Evolutionary conservation across 805 yeast genomes (phyloP), one percentile per base, ranked within the genome.

Genomic region (Saccharomycopsis sp.): DNA sequence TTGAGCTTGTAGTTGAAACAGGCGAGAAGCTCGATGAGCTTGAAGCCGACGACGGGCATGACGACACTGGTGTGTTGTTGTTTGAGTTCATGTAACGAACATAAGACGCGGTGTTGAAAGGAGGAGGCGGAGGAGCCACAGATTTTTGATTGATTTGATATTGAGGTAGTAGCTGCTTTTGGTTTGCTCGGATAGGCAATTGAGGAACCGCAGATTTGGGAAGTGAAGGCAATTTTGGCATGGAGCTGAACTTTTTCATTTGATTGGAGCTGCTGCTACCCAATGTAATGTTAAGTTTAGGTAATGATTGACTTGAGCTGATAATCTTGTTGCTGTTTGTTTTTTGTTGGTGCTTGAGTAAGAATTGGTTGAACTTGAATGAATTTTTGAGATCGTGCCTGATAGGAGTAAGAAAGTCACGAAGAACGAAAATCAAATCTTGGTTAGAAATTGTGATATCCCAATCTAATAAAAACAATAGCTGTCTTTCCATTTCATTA

Each of bases 401-500:
- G 62, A 89, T 85, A 36, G 87, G 84, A 14, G 70, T 66, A 45
- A 90, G 66, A 66, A 90, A 86, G 23, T 88, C 88, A 40, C 81
- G 77, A 44, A 89, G 70, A 21, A 81, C 81, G 40, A 68, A 63
- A 46, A 78, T 67, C 47, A 90, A 72, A 54, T 90, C 97, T 27
- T 74, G 72, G 53, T 79, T 79, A 24, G 76, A 65, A 40, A 93
- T 79, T 21, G 75, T 70, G 39, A 93, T 70, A 56, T 86, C 80
- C 97, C 97, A 90, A 55, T 86, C 82, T 47, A 90, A 72, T 51
- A 86, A 77, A 40, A 74, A 76, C 40, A 90, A 76, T 56, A 93
- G 68, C 65, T 90, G 97, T 53, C 89, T 73, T 65, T 90, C 98
- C 57, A 94, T 84, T 52, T 88, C 79, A 63, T 90, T 93, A 43